Evolutionary conservation across 2,329 filamentous ascomycete species (phyloP), one percentile per base, ranked within the genome.

Genomic region (Mycosphaerella sp.): DNA sequence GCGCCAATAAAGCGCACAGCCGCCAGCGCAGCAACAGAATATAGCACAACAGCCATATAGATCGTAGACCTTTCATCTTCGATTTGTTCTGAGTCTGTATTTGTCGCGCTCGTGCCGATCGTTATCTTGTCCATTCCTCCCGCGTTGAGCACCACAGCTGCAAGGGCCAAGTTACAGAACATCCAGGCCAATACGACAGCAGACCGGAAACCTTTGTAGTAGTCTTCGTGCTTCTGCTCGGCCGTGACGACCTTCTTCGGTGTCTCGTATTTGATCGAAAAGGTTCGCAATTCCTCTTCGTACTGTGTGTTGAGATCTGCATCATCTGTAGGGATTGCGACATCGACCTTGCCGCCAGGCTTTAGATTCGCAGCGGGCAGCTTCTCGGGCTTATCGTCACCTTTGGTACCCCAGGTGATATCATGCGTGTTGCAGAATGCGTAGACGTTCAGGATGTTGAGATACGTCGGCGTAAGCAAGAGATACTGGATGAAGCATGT

Each of bases 391-490:
- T 95, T 96, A 73, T 96, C 91, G 68, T 97, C 93, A 63, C 93
- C 93, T 71, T 97, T 98, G 37, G 93, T 98, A 65, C 90, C 90
- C 90, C 90, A 96, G 3, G 90, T 94, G 59, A 96, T 93, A 66
- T 96, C 90, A 77, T 96, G 90, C 21, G 90, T 95, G 72, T 96
- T 96, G 73, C 90, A 97, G 73, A 98, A 98, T 55, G 91, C 91
- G 71, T 97, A 98, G 51, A 98, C 93, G 75, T 97, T 98, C 64
- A 98, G 83, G 53, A 97, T 90, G 71, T 97, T 98, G 75, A 94
- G 94, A 73, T 95, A 98, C 0, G 90, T 95, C 0, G 93, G 93
- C 0, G 90, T 95, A 52, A 98, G 79, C 37, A 97, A 81, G 62
- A 97, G 83, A 70, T 98, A 98, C 79, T 97, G 93, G 43, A 89